Evolutionary conservation across 1,284 basidiomycete genomes (phyloP), one percentile per base, ranked within the genome.

Genomic region (Xanthoconium separans): DNA sequence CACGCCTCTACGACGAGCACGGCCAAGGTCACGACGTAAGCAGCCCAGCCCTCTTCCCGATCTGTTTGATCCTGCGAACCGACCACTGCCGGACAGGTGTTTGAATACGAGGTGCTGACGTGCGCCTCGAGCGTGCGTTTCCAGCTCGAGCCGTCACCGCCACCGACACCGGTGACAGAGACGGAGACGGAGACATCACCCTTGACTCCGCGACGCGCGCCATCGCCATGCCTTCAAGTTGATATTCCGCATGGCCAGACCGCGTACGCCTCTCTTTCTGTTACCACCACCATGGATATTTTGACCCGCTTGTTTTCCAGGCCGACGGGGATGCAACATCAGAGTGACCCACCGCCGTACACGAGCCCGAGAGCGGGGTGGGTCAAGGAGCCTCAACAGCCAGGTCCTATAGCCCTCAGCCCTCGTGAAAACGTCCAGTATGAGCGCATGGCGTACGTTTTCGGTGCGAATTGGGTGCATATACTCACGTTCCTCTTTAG

Each of bases 81-180:
- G 13, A 20, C 31, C 4, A 39, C 39, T 7, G 27, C 27, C 27
- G 7, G 6, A 11, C 45, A 69, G 64, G 44, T 57, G 6, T 61
- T 53, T 16, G 64, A 69, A 36, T 67, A 65, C 44, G 64, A 65
- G 27, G 64, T 69, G 5, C 45, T 65, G 16, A 54, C 58, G 5
- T 67, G 58, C 13, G 53, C 52, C 34, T 57, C 63, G 39, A 58
- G 33, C 41, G 18, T 69, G 54, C 63, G 64, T 39, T 65, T 64
- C 36, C 44, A 48, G 3, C 24, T 67, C 2, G 50, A 53, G 4
- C 2, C 51, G 3, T 2, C 37, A 27, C 44, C 52, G 8, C 11
- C 54, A 5, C 7, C 31, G 12, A 30, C 29, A 10, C 39, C 51
- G 4, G 27, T 16, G 2, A 13, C 24, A 12, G 53, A 53, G 29